Base-by-base conservation (phyloP, 2,329 filamentous ascomycete genomes). In the Malbranchea zuffiana region DNA sequence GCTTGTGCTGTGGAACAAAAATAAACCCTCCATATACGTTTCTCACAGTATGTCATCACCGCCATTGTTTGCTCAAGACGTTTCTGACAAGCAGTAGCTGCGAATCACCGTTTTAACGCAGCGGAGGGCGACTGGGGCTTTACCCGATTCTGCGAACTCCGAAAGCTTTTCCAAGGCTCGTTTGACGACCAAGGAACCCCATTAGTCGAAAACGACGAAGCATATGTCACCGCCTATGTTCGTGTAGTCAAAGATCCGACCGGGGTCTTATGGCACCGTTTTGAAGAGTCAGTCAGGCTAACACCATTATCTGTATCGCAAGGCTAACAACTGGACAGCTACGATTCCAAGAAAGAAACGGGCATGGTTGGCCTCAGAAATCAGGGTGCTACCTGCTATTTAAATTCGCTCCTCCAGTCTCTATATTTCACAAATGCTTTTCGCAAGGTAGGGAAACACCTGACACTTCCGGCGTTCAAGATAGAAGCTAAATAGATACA, bases 91-190 rank as follows among this genome's bases (percentile, higher is more conserved):
- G 18, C 38, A n/a, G 27, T 44, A 69, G 71, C 69, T 28, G 90
- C 90, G n/a, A 85, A 87, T 50, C 90, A 98, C 57, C 81, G 90
- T 41, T 98, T 96, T 60, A 96, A 86, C 3, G 83, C 82, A 45
- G 90, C 96, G 28, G 90, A 98, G 60, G 86, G 85, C 16, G 90
- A 98, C 53, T 98, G 90, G 90, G 90, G 90, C 1, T 98, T 98
- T 59, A 98, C 90, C n/a, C 71, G 88, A 39, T 98, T 96, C 55
- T 78, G 86, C 8, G 90, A 96, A 57, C 72, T 93, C 33, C 74
- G 85, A 37, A 80, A 78, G 52, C 80, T 96, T 57, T 93, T 95
- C 55, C 80, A 79, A 43, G 67, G 78, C 21, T 71, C 75, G 1
- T 93, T 81, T 74, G 82, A 90, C 40, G 74, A 76, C 34, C 62